Conservation (phyloP, 352 stramenopile species). For the Ophiocytium majus region DNA sequence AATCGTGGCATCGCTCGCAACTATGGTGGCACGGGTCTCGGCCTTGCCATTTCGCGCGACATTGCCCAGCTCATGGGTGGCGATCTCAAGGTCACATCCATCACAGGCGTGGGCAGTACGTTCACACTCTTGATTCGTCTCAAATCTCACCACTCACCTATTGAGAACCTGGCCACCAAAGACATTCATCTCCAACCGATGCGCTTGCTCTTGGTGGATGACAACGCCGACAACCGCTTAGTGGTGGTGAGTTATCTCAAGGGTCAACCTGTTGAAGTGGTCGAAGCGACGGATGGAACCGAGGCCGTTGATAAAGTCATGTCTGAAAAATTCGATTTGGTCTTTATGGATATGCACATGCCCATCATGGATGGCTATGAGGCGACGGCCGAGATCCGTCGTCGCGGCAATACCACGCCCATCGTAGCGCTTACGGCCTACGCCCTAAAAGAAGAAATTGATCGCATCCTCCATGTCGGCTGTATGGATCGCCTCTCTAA, state of each 20-base stretch:
- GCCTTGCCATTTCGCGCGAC: not conserved
- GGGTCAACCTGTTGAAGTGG: not conserved
- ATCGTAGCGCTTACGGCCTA: slow-evolving; percentile 9
- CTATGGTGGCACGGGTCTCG: not conserved
- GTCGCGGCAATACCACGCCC: not conserved
- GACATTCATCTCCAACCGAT: not conserved
- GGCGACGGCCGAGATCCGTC: not conserved
- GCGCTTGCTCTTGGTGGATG: not conserved
- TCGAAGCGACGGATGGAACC: not conserved
- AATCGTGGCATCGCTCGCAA: not conserved
- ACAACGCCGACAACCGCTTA: not conserved
- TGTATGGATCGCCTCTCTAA: not conserved
- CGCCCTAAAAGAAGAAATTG: slow-evolving; percentile 10
- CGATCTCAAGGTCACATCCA: not conserved
- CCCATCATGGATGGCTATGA: not conserved
- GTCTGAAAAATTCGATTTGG: not conserved
- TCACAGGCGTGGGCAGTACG: not conserved
- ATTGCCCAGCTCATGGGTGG: not conserved
- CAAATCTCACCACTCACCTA: not conserved
- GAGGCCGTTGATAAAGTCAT: not conserved
- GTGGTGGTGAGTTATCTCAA: not conserved
- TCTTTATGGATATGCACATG: slow-evolving; percentile 13
- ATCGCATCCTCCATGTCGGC: not conserved
- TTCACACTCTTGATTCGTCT: not conserved
- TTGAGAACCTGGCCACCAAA: not conserved